phyloP scores from a whole-genome alignment of 2,329 filamentous ascomycete genomes.

The Talaromyces sp. region DNA sequence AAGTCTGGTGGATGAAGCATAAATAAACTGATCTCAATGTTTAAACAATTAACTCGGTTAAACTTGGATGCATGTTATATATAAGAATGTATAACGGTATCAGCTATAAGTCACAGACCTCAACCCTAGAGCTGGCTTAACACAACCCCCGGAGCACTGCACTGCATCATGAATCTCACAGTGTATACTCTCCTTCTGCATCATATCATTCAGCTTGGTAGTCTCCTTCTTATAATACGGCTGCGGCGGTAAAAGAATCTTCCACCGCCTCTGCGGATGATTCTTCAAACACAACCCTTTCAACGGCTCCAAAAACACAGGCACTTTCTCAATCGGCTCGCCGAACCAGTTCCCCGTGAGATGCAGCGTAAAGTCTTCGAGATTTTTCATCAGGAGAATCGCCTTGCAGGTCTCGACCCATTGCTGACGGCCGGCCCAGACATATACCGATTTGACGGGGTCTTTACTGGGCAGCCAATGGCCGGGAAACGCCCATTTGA shows the following conservation, averaged over 20 bases:
- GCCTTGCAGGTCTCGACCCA: constrained; percentile 34
- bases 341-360: constrained; percentile 33
- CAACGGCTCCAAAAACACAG: constrained; percentile 32
- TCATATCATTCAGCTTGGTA: constrained; percentile 22
- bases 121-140: background rate
- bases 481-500: constrained; percentile 37
- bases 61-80: background rate
- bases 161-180: constrained; percentile 23
- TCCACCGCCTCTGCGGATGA: constrained; percentile 19
- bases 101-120: background rate
- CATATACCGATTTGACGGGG: constrained; percentile 34
- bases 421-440: constrained; percentile 31
- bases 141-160: background rate
- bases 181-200: constrained; percentile 28
- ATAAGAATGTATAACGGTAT: background rate
- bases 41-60: background rate
- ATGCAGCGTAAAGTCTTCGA: constrained; percentile 29
- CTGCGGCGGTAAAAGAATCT: constrained; percentile 28
- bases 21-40: background rate
- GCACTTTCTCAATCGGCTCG: constrained; percentile 32
- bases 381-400: constrained; percentile 18
- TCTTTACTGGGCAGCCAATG: constrained; percentile 39
- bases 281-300: constrained; percentile 19
- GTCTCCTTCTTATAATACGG: constrained; percentile 31
- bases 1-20: background rate